Percentiles rank a stretch among this genome's conserved stretches.
Evolutionary conservation across 2,329 filamentous ascomycete genomes (phyloP).

Genomic region (Cercospora zeina): DNA sequence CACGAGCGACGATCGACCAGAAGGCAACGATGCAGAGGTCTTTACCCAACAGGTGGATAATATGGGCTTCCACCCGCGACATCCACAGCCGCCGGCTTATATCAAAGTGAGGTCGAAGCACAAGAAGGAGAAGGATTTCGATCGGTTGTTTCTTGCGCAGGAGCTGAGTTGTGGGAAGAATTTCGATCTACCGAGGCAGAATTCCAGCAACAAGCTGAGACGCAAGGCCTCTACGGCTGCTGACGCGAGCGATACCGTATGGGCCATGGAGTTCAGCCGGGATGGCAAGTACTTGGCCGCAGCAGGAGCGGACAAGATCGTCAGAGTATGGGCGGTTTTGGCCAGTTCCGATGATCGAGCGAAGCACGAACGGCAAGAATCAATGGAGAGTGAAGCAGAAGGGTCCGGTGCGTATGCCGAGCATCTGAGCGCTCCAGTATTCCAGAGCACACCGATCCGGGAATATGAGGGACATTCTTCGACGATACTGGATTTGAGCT

Average conservation of each 20-base stretch:
- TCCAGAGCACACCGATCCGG: constrained; percentile 72
- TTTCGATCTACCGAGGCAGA: constrained; percentile 25
- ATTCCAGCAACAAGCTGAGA: constrained; percentile 35
- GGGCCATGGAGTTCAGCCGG: constrained; percentile 89
- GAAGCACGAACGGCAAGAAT: constrained; percentile 70
- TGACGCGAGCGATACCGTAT: constrained; percentile 62
- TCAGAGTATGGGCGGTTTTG: constrained; percentile 87
- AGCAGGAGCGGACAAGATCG: constrained; percentile 82
- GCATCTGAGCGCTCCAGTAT: constrained; percentile 84
- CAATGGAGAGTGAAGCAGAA: constrained; percentile 47
- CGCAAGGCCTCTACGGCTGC: constrained; percentile 48
- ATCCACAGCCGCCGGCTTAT: constrained; percentile 87
- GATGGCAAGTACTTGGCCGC: constrained; percentile 89
- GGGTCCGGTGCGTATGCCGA: constrained; percentile 51
- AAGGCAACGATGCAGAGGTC: constrained; percentile 79
- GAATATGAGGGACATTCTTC: constrained; percentile 82
- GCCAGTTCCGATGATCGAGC: constrained; percentile 76
- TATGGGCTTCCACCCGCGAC: constrained; percentile 75
- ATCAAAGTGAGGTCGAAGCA: constrained; percentile 80
- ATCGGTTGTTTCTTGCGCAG: constrained; percentile 87
- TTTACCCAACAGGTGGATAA: constrained; percentile 74
- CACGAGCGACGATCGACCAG: constrained; percentile 70
- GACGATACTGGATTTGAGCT: constrained; percentile 87
- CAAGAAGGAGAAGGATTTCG: constrained; percentile 79
- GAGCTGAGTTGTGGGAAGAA: constrained; percentile 57